Conservation (phyloP, 495 filamentous ascomycete species). For the Neurospora sp. region DNA sequence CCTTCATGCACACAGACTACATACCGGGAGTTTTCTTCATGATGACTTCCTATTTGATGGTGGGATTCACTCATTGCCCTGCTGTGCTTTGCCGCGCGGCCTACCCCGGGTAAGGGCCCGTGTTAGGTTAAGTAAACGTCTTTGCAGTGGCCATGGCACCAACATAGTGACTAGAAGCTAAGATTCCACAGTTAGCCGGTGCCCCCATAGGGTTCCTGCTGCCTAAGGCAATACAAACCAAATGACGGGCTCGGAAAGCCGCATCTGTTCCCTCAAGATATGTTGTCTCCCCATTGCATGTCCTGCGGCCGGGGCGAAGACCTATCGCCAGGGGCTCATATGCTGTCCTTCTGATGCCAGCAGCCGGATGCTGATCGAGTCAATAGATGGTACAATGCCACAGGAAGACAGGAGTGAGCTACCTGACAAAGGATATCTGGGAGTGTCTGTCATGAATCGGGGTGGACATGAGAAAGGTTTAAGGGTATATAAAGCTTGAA, state of each 20-base stretch:
- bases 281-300: neutral
- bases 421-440: neutral
- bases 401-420: neutral
- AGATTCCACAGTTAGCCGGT: neutral
- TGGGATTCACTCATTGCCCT: neutral
- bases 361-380: neutral
- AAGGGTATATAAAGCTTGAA: neutral
- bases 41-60: neutral
- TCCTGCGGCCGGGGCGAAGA: neutral
- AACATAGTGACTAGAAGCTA: neutral
- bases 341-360: neutral
- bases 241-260: neutral
- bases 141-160: no score
- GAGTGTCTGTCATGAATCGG: neutral
- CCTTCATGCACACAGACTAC: neutral
- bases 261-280: neutral
- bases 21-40: neutral
- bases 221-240: neutral
- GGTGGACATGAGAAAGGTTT: neutral
- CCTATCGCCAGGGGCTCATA: neutral
- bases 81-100: neutral
- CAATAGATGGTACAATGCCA: neutral
- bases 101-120: neutral
- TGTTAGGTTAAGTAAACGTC: neutral
- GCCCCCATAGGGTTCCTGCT: neutral